Conservation (phyloP, 352 stramenopile species). For the Elongisporangium undulatum region DNA sequence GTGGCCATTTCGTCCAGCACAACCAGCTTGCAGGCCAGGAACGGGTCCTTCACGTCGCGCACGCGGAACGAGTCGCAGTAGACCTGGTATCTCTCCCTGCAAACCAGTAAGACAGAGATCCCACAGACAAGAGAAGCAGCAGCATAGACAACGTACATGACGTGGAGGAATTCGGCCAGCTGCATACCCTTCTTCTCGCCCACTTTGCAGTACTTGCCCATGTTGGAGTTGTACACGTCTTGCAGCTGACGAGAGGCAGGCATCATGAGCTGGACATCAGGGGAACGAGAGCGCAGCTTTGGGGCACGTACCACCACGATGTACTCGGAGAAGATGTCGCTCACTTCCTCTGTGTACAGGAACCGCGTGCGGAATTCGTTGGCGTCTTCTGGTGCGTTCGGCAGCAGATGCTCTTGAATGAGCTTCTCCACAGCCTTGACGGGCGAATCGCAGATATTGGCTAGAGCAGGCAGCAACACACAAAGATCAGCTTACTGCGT, state of each 20-base stretch:
- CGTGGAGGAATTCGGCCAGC: constrained; percentile 50
- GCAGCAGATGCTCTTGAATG: constrained; percentile 47
- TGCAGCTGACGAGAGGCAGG: constrained; percentile 32
- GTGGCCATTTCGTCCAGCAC: constrained; percentile 76
- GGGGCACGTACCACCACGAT: constrained; percentile 48
- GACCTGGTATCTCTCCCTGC: constrained; percentile 61
- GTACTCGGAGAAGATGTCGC: constrained; percentile 67
- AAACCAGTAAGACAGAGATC: background rate
- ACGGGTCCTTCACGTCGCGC: constrained; percentile 65
- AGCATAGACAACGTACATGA: constrained; percentile 29
- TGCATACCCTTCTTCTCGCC: constrained; percentile 80
- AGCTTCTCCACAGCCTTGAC: constrained; percentile 72
- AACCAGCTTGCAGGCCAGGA: constrained; percentile 65
- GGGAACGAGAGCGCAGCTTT: background rate
- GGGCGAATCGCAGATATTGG: constrained; percentile 55
- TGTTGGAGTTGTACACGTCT: constrained; percentile 70
- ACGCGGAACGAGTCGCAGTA: constrained; percentile 60
- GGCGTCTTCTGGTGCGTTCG: constrained; percentile 42
- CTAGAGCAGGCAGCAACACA: constrained; percentile 15
- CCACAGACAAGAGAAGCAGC: background rate
- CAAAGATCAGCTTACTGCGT: constrained; percentile 1
- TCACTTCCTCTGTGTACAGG: constrained; percentile 74
- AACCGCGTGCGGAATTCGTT: constrained; percentile 72
- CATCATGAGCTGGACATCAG: background rate
- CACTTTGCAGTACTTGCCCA: constrained; percentile 67